Conservation (phyloP, 306 rosid genomes). For the Vicia sativa region DNA sequence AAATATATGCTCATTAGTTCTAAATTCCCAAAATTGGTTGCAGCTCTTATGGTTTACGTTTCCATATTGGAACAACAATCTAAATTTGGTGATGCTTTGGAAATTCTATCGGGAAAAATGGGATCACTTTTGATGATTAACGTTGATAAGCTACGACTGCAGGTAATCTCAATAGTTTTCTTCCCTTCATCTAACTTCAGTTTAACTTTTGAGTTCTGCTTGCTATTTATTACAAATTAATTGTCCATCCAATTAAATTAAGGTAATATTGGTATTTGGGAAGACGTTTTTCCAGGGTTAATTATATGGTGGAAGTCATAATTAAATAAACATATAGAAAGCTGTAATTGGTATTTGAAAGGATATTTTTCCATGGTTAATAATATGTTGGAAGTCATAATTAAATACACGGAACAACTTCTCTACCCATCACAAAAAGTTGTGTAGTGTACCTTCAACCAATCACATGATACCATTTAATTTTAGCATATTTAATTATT, state of each 20-base stretch:
- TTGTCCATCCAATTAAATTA: not conserved
- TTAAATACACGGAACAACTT: no score
- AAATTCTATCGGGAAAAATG: constrained; percentile 84
- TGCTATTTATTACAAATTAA: constrained; percentile 1
- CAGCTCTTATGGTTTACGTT: constrained; percentile 88
- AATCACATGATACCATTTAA: no score
- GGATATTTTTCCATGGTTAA: constrained; percentile 31
- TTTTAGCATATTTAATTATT: no score
- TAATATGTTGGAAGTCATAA: constrained; percentile 23
- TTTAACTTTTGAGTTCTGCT: constrained; percentile 28
- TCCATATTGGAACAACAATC: constrained; percentile 94
- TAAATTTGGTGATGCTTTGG: constrained; percentile 92
- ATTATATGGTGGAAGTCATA: constrained; percentile 26
- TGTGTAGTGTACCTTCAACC: no score
- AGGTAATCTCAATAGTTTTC: constrained; percentile 64
- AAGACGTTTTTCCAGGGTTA: constrained; percentile 23
- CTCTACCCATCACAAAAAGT: no score
- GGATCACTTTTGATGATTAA: constrained; percentile 83
- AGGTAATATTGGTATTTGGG: constrained; percentile 12
- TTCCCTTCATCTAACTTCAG: constrained; percentile 27
- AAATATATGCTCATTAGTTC: not conserved
- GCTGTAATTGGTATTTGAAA: no score
- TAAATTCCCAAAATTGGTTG: constrained; percentile 43
- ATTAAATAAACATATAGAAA: no score
- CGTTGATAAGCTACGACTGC: constrained; percentile 88